Base-by-base conservation (phyloP, 345 rosid genomes). In the Dipteronia dyeriana region DNA sequence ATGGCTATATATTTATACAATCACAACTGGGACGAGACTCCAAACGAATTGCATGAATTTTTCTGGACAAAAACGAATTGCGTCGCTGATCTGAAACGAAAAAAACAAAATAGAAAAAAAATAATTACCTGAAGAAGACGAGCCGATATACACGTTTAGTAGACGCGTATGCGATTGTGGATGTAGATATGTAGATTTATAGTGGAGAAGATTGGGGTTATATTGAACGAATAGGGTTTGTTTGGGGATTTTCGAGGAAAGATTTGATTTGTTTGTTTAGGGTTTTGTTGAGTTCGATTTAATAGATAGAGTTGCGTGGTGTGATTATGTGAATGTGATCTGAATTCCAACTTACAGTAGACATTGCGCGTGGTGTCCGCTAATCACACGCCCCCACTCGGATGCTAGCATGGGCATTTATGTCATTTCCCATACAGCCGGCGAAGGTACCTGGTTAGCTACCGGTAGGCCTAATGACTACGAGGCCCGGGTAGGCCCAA, bases 111-210 rank as follows among this genome's bases (percentile, higher is more conserved):
- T 11, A 45, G 17, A 26, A 54, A 4, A 34, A 7, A 17, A 73
- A 16, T n/a, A n/a, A 39, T 2, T 64, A 74, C 77, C 77, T 49
- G 31, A 64, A 22, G 10, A 64, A 62, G 57, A 74, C 10, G 3
- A n/a, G 14, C 12, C 1, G 12, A 68, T 4, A 7, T 45, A 68
- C 23, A 20, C n/a, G 51, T 8, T 13, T 22, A 14, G 2, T 38
- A 41, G 22, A 66, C 10, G 57, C 34, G 17, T 9, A 34, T 65
- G 7, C 26, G 14, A 45, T n/a, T n/a, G n/a, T n/a, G n/a, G n/a
- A n/a, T n/a, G n/a, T n/a, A n/a, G n/a, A n/a, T 41, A 41, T 41
- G 45, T 41, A 41, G 45, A 41, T 41, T 0, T 41, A 9, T 41
- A 41, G 45, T 7, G n/a, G 39, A 43, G 38, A 49, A 4, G 60